A percentile compares a stretch with the other conserved stretches of the same genome.
Conservation (phyloP, 129 eudicot genomes). For the Artemisia argyi region DNA sequence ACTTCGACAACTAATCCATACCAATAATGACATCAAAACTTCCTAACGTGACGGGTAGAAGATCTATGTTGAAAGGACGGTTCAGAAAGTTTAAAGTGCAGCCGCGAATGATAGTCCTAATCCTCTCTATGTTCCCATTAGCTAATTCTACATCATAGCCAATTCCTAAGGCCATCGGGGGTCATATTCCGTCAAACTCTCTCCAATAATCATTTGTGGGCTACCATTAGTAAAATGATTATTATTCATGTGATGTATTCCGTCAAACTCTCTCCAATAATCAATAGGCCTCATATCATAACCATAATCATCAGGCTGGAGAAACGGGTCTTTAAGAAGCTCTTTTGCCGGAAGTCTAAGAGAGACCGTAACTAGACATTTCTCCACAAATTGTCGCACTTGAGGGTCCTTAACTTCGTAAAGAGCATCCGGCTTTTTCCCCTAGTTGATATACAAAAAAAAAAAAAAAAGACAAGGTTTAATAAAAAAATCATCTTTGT, state of each 20-base stretch:
- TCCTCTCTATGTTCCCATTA: no score
- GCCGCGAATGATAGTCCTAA: no score
- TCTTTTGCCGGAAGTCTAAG: constrained; percentile 70
- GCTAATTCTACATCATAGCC: no score
- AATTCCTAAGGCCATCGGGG: no score
- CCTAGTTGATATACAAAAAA: constrained; percentile 41
- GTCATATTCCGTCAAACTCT: no score
- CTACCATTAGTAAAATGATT: constrained; percentile 33
- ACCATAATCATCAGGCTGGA: constrained; percentile 55
- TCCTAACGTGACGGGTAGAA: no score
- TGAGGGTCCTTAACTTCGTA: constrained; percentile 81
- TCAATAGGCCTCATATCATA: constrained; percentile 45
- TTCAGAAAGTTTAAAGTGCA: no score
- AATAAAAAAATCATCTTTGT: not conserved
- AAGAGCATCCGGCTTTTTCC: constrained; percentile 74
- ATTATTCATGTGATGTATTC: constrained; percentile 34
- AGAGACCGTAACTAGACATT: constrained; percentile 79
- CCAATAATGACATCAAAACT: no score
- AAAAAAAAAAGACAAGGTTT: not conserved
- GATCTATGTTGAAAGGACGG: no score
- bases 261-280: constrained; percentile 51
- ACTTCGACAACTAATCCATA: no score
- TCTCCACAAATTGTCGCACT: constrained; percentile 74
- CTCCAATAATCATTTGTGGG: no score
- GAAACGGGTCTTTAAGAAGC: constrained; percentile 86